Conservation (phyloP, 331 rosid genomes). For the Spiraea crenata region DNA sequence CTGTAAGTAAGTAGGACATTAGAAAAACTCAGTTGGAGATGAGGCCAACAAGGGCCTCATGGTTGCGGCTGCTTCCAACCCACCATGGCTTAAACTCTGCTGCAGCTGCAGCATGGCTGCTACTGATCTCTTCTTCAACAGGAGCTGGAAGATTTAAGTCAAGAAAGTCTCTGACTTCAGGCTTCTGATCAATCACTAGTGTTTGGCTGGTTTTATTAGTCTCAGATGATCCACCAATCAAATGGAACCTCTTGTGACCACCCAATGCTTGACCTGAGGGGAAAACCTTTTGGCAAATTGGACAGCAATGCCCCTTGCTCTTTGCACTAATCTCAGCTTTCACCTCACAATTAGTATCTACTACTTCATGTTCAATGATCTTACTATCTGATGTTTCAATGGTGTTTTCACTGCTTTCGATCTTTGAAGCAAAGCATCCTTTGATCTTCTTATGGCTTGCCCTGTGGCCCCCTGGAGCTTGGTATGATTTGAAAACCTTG, state of each 20-base stretch:
- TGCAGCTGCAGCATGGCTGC: conserved; percentile 28
- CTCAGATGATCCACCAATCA: conserved; percentile 40
- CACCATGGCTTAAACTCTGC: conserved; percentile 62
- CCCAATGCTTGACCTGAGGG: conserved; percentile 92
- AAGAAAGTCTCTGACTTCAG: conserved; percentile 64
- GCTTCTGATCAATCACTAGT: conserved; percentile 32
- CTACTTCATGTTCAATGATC: conserved; percentile 27
- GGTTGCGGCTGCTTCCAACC: conserved; percentile 56
- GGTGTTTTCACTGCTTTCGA: conserved; percentile 60
- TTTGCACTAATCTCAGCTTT: conserved; percentile 33
- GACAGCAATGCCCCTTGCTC: conserved; percentile 61
- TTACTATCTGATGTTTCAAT: conserved; percentile 50
- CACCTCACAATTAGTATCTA: conserved; percentile 13
- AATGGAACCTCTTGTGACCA: conserved; percentile 89
- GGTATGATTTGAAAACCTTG: conserved; percentile 73
- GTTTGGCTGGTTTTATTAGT: conserved; percentile 31
- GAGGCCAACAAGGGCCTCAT: conserved; percentile 50
- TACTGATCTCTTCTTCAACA: conserved; percentile 55
- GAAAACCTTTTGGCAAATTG: conserved; percentile 71
- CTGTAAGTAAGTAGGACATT: neutral
- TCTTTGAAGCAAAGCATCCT: conserved; percentile 58
- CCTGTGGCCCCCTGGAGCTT: conserved; percentile 95
- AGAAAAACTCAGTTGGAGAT: conserved; percentile 38
- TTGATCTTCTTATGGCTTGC: conserved; percentile 77
- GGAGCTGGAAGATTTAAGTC: conserved; percentile 95